Base-by-base conservation (phyloP, 352 stramenopile genomes). In the Aphanomyces cochlioides region DNA sequence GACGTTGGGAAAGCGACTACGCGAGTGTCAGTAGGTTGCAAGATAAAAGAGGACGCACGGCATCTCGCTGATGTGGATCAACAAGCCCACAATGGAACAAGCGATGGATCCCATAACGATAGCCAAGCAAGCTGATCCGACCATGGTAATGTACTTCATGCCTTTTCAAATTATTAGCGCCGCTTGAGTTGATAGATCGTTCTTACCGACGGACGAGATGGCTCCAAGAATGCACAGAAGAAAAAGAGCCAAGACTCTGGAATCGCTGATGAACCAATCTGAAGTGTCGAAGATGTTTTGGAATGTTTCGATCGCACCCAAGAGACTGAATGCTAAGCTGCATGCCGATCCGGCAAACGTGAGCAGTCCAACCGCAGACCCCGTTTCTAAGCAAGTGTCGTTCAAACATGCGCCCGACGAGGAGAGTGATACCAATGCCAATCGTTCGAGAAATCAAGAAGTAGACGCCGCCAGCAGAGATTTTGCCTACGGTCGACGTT, bases 271-370 rank as follows among this genome's bases (percentile, higher is more conserved):
- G 4, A 43, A 38, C 39, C 57, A 72, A 19, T 45, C 3, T 15
- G 63, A 74, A 36, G 72, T 70, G 48, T 72, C 72, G 6, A 72
- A 28, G 41, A 70, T 70, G 47, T 70, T 70, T 45, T 47, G 21
- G 37, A 70, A 50, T 34, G 47, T 70, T 38, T 70, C 64, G 1
- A 41, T 53, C 5, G 64, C 64, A 1, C 64, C 64, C 3, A 70
- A 34, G 13, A 64, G 47, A 12, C 5, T 47, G 34, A 70, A 70
- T 4, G 64, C 64, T 0, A 70, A 17, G 19, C 43, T 45, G 53
- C 53, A 70, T 21, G 64, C 21, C 4, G 64, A 63, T 15, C 64
- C 64, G 3, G 17, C 36, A 47, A 54, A 50, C 15, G 48, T 50
- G 10, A 70, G 64, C 5, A 70, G 39, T 6, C 64, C 64, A 5